These are phyloP conservation scores for Arachis stenosperma DNA, from an alignment of 306 rosid species.

Conservation along the genomic window DNA sequence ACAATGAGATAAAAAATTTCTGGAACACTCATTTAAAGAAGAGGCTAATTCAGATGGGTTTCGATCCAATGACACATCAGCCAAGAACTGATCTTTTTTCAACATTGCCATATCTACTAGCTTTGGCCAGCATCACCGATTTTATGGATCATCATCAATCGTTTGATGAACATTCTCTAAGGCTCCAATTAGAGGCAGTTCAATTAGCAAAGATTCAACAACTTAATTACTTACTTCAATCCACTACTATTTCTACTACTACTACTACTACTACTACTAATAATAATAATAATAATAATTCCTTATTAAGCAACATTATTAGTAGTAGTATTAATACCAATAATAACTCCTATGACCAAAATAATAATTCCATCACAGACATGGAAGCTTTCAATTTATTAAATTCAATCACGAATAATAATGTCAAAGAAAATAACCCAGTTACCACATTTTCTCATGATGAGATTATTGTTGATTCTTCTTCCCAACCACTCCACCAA, in stretches of 20 bases:
- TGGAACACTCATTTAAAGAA: conserved; percentile 91
- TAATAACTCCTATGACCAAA: conserved; percentile 46
- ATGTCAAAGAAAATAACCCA: background rate
- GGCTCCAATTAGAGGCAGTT: conserved; percentile 55
- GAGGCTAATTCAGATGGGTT: conserved; percentile 87
- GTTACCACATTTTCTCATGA: conserved; percentile 20
- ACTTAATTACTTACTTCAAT: conserved; percentile 59
- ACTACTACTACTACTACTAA: background rate
- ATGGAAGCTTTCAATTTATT: conserved; percentile 46
- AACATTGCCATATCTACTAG: conserved; percentile 63
- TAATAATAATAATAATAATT: no score
- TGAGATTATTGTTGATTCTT: conserved; percentile 10
- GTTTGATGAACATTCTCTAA: conserved; percentile 53
- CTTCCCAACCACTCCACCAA: conserved; percentile 74
- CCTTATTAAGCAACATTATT: no score
- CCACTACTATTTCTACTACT: conserved; percentile 21
- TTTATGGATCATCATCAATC: conserved; percentile 42
- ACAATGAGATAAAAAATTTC: conserved; percentile 83
- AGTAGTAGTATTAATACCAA: conserved; percentile 16
- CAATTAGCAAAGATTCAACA: conserved; percentile 64
- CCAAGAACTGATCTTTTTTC: conserved; percentile 80
- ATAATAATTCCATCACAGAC: conserved; percentile 23
- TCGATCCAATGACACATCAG: conserved; percentile 90
- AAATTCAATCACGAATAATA: conserved; percentile 38
- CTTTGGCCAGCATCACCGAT: conserved; percentile 69